Evolutionary conservation across 257 asterid species (phyloP).

Genomic region (Buddleja alternifolia): DNA sequence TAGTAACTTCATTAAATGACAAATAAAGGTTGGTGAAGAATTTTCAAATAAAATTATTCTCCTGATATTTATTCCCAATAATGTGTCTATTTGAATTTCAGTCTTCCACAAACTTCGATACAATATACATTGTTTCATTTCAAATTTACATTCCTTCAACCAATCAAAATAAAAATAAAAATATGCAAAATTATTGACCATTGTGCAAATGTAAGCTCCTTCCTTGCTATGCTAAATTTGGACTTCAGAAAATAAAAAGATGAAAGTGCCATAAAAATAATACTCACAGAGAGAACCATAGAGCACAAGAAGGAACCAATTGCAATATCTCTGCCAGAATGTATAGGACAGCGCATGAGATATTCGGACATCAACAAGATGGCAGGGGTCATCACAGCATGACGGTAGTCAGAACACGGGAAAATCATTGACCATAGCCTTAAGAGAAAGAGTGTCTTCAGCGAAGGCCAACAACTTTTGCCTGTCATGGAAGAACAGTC

Average conservation of each 20-base stretch:
- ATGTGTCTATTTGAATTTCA: too few relatives aligned
- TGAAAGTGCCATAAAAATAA: background rate
- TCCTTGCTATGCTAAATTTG: background rate
- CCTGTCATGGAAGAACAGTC: conserved; percentile 44
- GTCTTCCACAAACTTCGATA: too few relatives aligned
- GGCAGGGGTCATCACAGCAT: conserved; percentile 89
- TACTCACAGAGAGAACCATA: conserved; percentile 84
- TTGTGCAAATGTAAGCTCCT: background rate
- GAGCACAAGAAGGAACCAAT: conserved; percentile 93
- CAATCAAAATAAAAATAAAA: background rate
- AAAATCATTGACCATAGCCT: conserved; percentile 92
- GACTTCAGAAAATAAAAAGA: background rate
- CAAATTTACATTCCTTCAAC: too few relatives aligned
- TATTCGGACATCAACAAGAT: conserved; percentile 81
- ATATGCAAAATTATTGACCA: background rate
- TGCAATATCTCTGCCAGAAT: conserved; percentile 72
- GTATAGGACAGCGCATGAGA: conserved; percentile 78
- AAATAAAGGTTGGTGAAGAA: too few relatives aligned
- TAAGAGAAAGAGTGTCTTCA: conserved; percentile 78
- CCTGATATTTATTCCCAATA: too few relatives aligned
- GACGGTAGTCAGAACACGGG: conserved; percentile 98
- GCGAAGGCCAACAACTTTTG: conserved; percentile 88
- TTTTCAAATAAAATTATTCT: too few relatives aligned
- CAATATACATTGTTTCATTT: too few relatives aligned
- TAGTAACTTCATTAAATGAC: background rate